Evolutionary conservation across 2,329 filamentous ascomycete genomes (phyloP), one percentile per base, ranked within the genome.

Genomic region (Microdochium nivale): DNA sequence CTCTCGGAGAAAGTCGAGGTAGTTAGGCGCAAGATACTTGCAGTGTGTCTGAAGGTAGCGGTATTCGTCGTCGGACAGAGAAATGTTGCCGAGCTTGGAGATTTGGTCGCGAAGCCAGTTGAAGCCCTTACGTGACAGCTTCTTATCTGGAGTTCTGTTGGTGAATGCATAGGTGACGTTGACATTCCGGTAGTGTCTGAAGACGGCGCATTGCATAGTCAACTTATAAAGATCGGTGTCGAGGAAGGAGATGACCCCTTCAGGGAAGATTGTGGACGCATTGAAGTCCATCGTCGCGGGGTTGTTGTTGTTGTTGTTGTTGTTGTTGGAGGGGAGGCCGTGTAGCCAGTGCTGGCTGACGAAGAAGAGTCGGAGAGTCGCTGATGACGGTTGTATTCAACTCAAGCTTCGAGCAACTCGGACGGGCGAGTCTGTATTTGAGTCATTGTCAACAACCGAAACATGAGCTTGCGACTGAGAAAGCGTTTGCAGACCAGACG

Each of bases 151-250:
- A 1, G 94, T 99, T 49, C 94, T 87, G 67, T 99, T 99, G 49
- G 90, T 97, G 72, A 95, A 96, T 54, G 87, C 83, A 65, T 97
- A 99, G 2, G 88, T 90, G 53, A 97, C 94, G 46, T 85, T 80
- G 61, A 83, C 74, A 53, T 91, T 78, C 32, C 86, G 86, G 69
- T 95, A 97, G 74, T 91, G 95, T 70, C 95, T 95, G 59, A 95
- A 80, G 58, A 97, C 86, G 55, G 90, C 90, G 66, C 88, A 96
- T 85, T 99, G 94, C 94, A 99, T 99, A 21, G 94, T 99, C 70
- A 99, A 72, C 71, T 99, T 99, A 80, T 96, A 99, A 55, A 99
- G 65, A 59, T 86, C 82, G 16, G 87, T 92, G 64, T 94, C 88
- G 51, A 94, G 76, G 64, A 94, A 86, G 63, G 88, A 92, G 62